A percentile compares a stretch with the other conserved stretches of the same genome.
phyloP scores from a whole-genome alignment of 2,329 filamentous ascomycete genomes.

The Davidsoniella neocaledoniae region DNA sequence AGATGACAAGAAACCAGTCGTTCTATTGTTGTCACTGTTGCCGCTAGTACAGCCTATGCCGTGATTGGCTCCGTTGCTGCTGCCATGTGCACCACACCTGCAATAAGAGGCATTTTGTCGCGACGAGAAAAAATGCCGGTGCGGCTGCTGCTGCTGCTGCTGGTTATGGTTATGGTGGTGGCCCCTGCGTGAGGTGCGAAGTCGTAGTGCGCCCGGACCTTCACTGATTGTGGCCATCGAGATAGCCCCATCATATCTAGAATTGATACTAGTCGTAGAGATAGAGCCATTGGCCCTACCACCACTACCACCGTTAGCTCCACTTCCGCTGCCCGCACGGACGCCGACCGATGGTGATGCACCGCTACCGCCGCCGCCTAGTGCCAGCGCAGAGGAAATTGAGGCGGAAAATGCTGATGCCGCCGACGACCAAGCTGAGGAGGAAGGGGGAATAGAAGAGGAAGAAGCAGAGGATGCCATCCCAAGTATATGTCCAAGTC shows the following conservation, averaged over 20 bases:
- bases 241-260: not conserved
- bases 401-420: not conserved
- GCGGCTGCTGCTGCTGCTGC: not conserved
- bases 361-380: not conserved
- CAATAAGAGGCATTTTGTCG: slow-evolving; percentile 1
- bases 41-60: too few relatives aligned
- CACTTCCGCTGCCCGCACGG: too few relatives aligned
- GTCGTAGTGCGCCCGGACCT: slow-evolving; percentile 9
- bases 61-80: too few relatives aligned
- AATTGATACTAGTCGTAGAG: not conserved
- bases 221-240: not conserved
- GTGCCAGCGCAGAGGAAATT: not conserved
- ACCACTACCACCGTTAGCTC: too few relatives aligned
- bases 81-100: too few relatives aligned
- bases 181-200: slow-evolving; percentile 13
- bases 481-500: too few relatives aligned
- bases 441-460: not conserved
- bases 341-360: too few relatives aligned
- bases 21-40: slow-evolving; percentile 16
- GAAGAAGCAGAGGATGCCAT: not conserved
- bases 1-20: slow-evolving; percentile 17
- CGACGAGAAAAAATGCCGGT: not conserved
- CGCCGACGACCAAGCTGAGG: not conserved
- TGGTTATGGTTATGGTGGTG: slow-evolving; percentile 1
- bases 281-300: not conserved